Percentiles rank a stretch among this genome's conserved stretches.
phyloP scores from a whole-genome alignment of 176 grass and related monocot species.

The Poa annua region DNA sequence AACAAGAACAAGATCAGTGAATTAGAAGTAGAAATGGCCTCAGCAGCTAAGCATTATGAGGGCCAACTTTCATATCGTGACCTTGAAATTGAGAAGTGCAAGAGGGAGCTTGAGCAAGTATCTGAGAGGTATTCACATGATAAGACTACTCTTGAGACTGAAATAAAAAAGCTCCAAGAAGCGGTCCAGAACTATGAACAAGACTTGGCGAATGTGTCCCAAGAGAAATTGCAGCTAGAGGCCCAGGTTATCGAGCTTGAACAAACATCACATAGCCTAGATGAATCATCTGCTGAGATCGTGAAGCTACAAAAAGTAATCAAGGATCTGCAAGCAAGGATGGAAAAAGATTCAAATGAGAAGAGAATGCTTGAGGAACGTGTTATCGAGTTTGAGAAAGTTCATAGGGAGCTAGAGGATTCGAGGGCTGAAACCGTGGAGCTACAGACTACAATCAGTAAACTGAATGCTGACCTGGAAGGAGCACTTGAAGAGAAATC shows the following conservation, averaged over 20 bases:
- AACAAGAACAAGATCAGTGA: conserved; percentile 58
- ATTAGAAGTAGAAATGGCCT: conserved; percentile 59
- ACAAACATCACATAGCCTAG: conserved; percentile 45
- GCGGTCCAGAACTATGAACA: conserved; percentile 48
- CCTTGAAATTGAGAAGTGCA: conserved; percentile 57
- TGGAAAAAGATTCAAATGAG: conserved; percentile 53
- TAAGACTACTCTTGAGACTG: conserved; percentile 60
- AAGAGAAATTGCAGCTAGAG: conserved; percentile 60
- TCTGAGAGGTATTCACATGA: conserved; percentile 58
- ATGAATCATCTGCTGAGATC: conserved; percentile 46
- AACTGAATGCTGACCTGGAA: conserved; percentile 57
- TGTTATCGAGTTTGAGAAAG: conserved; percentile 55
- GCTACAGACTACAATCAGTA: conserved; percentile 51
- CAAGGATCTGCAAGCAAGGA: conserved; percentile 57
- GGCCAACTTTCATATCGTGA: conserved; percentile 47
- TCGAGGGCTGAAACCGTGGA: conserved; percentile 30
- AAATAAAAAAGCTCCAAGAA: conserved; percentile 51
- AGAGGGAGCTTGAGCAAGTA: conserved; percentile 50
- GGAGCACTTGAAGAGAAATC: conserved; percentile 54
- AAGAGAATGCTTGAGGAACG: conserved; percentile 64
- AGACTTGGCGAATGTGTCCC: conserved; percentile 46
- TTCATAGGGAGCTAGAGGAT: conserved; percentile 51
- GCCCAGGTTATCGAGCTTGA: conserved; percentile 55
- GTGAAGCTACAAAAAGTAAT: conserved; percentile 52
- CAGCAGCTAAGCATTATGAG: conserved; percentile 54